Base-by-base conservation (phyloP, 495 filamentous ascomycete genomes). In the Bathelium albidoporum region DNA sequence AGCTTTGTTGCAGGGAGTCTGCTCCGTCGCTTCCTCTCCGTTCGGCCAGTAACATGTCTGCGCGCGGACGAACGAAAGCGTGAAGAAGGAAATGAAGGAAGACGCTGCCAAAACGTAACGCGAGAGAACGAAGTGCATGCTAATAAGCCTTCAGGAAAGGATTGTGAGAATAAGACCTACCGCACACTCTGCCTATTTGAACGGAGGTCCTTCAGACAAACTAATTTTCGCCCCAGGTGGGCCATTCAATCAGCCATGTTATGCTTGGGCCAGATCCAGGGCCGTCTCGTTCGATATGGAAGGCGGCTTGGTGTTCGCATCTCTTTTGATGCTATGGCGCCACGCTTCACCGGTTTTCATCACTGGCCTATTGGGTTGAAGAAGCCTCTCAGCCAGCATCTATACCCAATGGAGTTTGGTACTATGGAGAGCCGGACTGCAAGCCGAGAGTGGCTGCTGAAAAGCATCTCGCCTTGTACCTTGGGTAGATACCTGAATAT, bases 31-130 rank as follows among this genome's bases (percentile, higher is more conserved):
- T 29, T 3, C 20, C 5, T 55, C 22, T 26, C 49, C 49, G 24
- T 55, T 55, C 16, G 49, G 49, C 49, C 49, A 55, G 24, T 55
- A 55, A 24, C 49, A 55, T 29, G 49, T 55, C 24, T 55, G 49
- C 4, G 49, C 24, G 10, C 20, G 1, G 9, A 20, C 49, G 16
- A 29, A 9, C 9, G 22, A 29, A 29, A 9, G 20, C 12, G 11
- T 3, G 9, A 55, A 24, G 24, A 55, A 24, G 29, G 20, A 10
- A 11, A 29, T 11, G 10, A 29, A 16, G 24, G 11, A 20, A 55
- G 29, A 10, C 5, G 9, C 12, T 16, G 29, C 24, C 9, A 20
- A 55, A 55, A 9, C 5, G 9, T 28, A 24, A 29, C 16, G 5
- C 20, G 9, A 16, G 9, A 55, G 49, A 55, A 29, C 2, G 49